A percentile compares a stretch with the other conserved stretches of the same genome.
Evolutionary conservation across 306 rosid species (phyloP).

Genomic region (Astragalus glycyphyllos): DNA sequence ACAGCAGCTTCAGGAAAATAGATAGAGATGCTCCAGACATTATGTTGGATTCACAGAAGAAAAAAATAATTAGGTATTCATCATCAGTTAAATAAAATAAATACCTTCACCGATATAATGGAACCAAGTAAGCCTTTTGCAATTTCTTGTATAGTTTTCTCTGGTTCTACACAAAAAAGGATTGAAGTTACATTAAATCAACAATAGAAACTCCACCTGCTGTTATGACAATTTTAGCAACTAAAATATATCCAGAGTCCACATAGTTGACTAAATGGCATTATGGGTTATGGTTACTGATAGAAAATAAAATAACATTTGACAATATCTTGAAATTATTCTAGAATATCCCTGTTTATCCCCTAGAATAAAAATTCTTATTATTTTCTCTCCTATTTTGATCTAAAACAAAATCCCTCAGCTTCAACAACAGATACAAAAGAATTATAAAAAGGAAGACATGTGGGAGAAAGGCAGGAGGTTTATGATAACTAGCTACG

Average conservation of each 20-base stretch:
- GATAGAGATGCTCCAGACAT: constrained; percentile 5
- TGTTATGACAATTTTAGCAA: not conserved
- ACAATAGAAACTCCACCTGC: constrained; percentile 38
- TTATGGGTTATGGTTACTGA: not conserved
- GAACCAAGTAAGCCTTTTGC: constrained; percentile 65
- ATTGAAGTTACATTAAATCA: constrained; percentile 10
- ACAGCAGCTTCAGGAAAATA: not conserved
- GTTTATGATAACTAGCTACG: not conserved
- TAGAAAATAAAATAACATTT: too few species aligned
- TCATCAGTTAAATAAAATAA: constrained; percentile 26
- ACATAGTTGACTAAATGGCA: not conserved
- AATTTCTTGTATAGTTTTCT: constrained; percentile 67
- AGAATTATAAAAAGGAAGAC: not conserved
- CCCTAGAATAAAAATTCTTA: too few species aligned
- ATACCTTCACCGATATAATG: constrained; percentile 70
- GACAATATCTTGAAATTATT: too few species aligned
- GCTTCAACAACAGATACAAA: not conserved
- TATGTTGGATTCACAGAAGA: not conserved
- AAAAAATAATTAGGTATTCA: constrained; percentile 19
- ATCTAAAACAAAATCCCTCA: too few species aligned
- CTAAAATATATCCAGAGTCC: constrained; percentile 24
- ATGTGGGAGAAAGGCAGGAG: not conserved
- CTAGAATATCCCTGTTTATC: too few species aligned
- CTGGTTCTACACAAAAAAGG: constrained; percentile 62
- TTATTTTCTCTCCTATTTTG: too few species aligned